A percentile compares a stretch with the other conserved stretches of the same genome.
Conservation (phyloP, 2,329 filamentous ascomycete species). For the Cadophora sp. region DNA sequence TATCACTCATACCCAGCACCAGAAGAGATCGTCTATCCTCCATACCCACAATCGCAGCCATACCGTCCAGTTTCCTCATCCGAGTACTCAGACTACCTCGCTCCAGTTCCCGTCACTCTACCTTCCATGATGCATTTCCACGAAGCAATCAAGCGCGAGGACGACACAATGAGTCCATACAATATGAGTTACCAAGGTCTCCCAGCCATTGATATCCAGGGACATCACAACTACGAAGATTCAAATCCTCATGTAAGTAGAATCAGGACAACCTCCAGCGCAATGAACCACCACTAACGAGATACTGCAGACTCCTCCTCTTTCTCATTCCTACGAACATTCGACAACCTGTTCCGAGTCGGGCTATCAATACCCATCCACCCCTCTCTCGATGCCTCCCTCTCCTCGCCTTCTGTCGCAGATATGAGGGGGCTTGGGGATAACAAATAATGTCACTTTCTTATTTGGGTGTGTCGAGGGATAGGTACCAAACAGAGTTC, state of each 20-base stretch:
- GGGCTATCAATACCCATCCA: conserved; percentile 69
- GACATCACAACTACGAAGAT: conserved; percentile 67
- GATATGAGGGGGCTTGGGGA: conserved; percentile 36
- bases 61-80: conserved; percentile 58
- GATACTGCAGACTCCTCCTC: conserved; percentile 70
- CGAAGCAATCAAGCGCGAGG: conserved; percentile 72
- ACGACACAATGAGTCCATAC: conserved; percentile 65
- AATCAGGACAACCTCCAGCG: conserved; percentile 35
- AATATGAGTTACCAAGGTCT: conserved; percentile 71
- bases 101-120: conserved; percentile 63
- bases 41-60: conserved; percentile 62
- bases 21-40: conserved; percentile 67
- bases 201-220: conserved; percentile 66
- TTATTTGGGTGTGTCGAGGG: conserved; percentile 20
- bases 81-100: conserved; percentile 62
- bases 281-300: conserved; percentile 12
- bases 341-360: conserved; percentile 68
- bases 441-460: conserved; percentile 24
- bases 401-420: conserved; percentile 62
- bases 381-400: conserved; percentile 75
- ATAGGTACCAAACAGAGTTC: conserved; percentile 41
- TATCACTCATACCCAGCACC: conserved; percentile 72
- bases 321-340: conserved; percentile 76
- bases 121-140: conserved; percentile 70
- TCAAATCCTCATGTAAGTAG: conserved; percentile 79